Evolutionary conservation across 306 rosid genomes (phyloP), one percentile per base, ranked within the genome.

Genomic region (Datisca glomerata): DNA sequence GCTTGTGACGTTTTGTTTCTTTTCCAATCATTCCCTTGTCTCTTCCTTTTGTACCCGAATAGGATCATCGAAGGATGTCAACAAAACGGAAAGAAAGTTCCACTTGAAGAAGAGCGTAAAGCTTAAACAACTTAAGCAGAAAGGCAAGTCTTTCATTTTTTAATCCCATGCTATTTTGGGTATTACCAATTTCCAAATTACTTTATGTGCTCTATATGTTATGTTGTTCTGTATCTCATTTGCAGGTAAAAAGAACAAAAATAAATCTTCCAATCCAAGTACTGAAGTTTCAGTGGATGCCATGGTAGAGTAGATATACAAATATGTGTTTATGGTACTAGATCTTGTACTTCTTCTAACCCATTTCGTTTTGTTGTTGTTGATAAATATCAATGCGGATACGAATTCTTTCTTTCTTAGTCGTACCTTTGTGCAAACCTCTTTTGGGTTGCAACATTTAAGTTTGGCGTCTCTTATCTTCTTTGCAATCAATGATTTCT

Each of bases 91-190:
- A 2, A 47, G 12, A 24, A 72, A 63, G 57, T 39, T 78, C 59
- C 60, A 55, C 47, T 27, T 75, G 74, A 83, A 75, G 76, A 79
- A 63, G 71, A 36, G 55, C 13, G 11, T 79, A 51, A 83, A 67
- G 64, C 41, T 83, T 35, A 82, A 66, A 50, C 65, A 69, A 28
- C 54, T 70, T n/a, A 79, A 72, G 65, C 44, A 45, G 33, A 75
- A 57, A 65, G 82, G 94, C 68, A 61, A 57, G 19, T 24, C 14
- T 16, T 29, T 14, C 21, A 18, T 33, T 29, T 47, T 9, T 3
- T 27, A 7, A 8, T 19, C 8, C 27, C n/a, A 7, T 44, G 36
- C 1, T 17, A 38, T 40, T 18, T 2, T 15, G 11, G 15, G 3
- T 4, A 43, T 10, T 43, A 43, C 37, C n/a, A n/a, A n/a, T n/a